These are phyloP conservation scores for Rhizopogon rudus DNA, from an alignment of 768 basidiomycete genomes.

Conservation along the genomic window DNA sequence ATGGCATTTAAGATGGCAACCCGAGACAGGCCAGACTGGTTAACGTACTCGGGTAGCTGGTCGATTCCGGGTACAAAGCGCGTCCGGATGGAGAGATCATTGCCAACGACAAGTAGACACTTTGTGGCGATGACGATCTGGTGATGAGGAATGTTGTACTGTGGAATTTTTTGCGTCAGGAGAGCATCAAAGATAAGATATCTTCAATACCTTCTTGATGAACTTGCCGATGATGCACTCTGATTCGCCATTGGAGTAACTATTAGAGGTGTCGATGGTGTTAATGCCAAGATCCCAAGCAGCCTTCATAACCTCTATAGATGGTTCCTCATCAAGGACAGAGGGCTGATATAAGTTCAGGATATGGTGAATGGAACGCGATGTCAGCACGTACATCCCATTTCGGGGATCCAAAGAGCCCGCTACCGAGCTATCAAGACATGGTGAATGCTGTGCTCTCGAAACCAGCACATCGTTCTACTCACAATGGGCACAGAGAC, in stretches of 20 bases:
- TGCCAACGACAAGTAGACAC: constrained; percentile 12
- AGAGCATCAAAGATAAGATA: neutral
- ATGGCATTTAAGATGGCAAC: constrained; percentile 33
- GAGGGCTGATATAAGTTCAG: constrained; percentile 10
- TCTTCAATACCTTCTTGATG: constrained; percentile 25
- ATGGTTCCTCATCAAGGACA: constrained; percentile 23
- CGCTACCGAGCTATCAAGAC: constrained; percentile 17
- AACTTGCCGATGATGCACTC: constrained; percentile 34
- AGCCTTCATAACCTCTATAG: constrained; percentile 30
- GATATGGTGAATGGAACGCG: neutral
- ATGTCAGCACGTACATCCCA: constrained; percentile 18
- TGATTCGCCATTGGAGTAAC: constrained; percentile 31
- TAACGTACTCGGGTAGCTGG: constrained; percentile 17
- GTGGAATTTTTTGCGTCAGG: neutral
- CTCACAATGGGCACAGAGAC: constrained; percentile 31
- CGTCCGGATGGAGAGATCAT: neutral
- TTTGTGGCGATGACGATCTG: constrained; percentile 29
- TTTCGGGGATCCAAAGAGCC: constrained; percentile 20
- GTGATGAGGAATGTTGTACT: constrained; percentile 28
- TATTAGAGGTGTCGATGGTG: constrained; percentile 36
- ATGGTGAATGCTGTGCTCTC: neutral
- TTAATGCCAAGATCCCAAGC: constrained; percentile 37
- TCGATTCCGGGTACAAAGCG: neutral
- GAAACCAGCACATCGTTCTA: neutral
- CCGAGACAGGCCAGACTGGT: constrained; percentile 30